phyloP scores from a whole-genome alignment of 2,329 filamentous ascomycete species.

The Westerdykella ornata region DNA sequence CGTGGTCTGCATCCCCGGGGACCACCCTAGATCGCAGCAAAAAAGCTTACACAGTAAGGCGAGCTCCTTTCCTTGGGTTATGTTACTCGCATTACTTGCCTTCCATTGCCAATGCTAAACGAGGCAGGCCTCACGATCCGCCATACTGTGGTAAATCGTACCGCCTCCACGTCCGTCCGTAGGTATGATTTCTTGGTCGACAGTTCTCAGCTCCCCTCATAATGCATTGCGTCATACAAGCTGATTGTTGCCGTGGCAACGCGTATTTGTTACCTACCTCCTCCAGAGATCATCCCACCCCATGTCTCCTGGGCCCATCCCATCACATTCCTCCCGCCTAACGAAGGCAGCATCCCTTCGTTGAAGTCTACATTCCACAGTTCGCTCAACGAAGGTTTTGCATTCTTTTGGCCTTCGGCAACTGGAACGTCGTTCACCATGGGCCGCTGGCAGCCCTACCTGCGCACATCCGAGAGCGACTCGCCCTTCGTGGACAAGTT shows the following conservation, averaged over 20 bases:
- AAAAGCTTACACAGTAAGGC: no score
- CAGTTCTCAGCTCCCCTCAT: no score
- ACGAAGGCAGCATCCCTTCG: constrained; percentile 20
- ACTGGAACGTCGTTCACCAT: constrained; percentile 22
- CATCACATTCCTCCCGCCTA: constrained; percentile 32
- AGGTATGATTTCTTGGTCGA: no score
- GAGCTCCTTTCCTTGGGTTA: no score
- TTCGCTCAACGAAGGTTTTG: constrained; percentile 17
- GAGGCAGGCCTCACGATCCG: no score
- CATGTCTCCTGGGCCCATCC: constrained; percentile 22
- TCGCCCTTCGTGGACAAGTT: constrained; percentile 53
- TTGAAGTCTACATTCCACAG: constrained; percentile 17
- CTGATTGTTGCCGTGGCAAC: constrained; percentile 28
- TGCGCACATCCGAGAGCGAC: constrained; percentile 50
- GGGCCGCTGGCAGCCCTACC: constrained; percentile 58
- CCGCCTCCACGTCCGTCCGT: no score
- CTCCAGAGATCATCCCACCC: constrained; percentile 21
- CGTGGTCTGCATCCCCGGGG: no score
- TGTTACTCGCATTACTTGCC: no score
- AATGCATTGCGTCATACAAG: no score
- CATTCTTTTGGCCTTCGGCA: constrained; percentile 23
- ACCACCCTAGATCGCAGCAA: no score
- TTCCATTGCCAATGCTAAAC: no score
- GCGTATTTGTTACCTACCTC: constrained; percentile 24
- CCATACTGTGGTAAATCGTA: no score